phyloP scores from a whole-genome alignment of 2,329 filamentous ascomycete species.

The Colletotrichum tropicale region DNA sequence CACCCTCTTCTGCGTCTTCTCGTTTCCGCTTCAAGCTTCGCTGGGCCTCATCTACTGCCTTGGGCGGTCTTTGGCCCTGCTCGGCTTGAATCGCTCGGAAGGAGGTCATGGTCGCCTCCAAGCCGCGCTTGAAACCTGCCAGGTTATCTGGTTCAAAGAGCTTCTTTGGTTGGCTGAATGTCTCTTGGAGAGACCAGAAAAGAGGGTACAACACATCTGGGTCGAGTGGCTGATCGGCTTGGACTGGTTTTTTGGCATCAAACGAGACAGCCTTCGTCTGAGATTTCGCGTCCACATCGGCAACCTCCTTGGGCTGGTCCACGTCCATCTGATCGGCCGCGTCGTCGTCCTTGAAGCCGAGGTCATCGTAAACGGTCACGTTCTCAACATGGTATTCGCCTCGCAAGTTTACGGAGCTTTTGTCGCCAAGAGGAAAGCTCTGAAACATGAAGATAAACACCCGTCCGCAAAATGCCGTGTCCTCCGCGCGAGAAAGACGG shows the following conservation, averaged over 20 bases:
- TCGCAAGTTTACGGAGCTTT: conserved; percentile 94
- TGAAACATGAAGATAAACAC: conserved; percentile 99
- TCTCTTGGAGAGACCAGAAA: conserved; percentile 93
- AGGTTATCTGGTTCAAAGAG: conserved; percentile 78
- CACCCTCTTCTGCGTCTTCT: conserved; percentile 52
- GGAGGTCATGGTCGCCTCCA: conserved; percentile 68
- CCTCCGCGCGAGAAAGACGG: conserved; percentile 90
- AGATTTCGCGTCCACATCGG: conserved; percentile 34
- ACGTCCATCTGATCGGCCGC: conserved; percentile 68
- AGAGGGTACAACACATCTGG: conserved; percentile 81
- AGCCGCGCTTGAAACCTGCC: conserved; percentile 78
- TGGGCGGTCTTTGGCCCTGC: conserved; percentile 50
- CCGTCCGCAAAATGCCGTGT: conserved; percentile 94
- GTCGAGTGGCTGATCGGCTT: conserved; percentile 60
- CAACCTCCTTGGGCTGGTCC: conserved; percentile 52
- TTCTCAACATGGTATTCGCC: conserved; percentile 98
- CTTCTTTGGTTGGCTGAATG: conserved; percentile 87
- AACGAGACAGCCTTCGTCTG: conserved; percentile 49
- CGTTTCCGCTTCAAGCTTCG: conserved; percentile 75
- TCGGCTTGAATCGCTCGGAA: conserved; percentile 58
- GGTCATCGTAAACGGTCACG: conserved; percentile 80
- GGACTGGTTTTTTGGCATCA: conserved; percentile 43
- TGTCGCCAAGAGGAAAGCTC: conserved; percentile 94
- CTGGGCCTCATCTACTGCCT: conserved; percentile 65
- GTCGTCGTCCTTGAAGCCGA: conserved; percentile 32